A percentile compares a stretch with the other conserved stretches of the same genome.
Evolutionary conservation across 202 grass and related monocot genomes (phyloP).

Genomic region (Schoenoplectus triqueter): DNA sequence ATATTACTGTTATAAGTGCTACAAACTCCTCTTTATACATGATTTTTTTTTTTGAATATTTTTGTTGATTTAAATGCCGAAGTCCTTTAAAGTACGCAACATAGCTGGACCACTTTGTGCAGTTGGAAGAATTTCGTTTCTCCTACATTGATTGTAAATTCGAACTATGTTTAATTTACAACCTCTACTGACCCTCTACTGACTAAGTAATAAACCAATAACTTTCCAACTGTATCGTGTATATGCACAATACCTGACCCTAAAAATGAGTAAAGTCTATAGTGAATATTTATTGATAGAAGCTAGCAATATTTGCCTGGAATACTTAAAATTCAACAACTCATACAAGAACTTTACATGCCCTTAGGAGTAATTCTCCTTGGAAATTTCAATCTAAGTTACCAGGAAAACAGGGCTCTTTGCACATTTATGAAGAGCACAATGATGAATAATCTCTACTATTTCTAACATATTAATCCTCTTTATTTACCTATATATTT

Average conservation of each 20-base stretch:
- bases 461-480: neutral
- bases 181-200: neutral
- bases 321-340: neutral
- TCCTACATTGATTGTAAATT: constrained; percentile 24
- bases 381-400: neutral
- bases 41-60: neutral
- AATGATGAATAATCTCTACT: neutral
- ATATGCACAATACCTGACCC: neutral
- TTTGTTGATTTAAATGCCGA: neutral
- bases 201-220: neutral
- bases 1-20: neutral
- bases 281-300: neutral
- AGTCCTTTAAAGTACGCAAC: constrained; percentile 11
- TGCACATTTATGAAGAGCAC: neutral
- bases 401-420: neutral
- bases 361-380: neutral
- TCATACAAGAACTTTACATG: neutral
- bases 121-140: neutral
- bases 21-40: neutral
- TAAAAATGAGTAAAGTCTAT: neutral
- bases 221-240: neutral
- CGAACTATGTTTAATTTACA: neutral
- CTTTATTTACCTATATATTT: neutral
- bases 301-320: neutral
- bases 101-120: neutral